These are phyloP conservation scores for Termitomyces sp. DNA, from an alignment of 768 basidiomycete species.

Conservation along the genomic window DNA sequence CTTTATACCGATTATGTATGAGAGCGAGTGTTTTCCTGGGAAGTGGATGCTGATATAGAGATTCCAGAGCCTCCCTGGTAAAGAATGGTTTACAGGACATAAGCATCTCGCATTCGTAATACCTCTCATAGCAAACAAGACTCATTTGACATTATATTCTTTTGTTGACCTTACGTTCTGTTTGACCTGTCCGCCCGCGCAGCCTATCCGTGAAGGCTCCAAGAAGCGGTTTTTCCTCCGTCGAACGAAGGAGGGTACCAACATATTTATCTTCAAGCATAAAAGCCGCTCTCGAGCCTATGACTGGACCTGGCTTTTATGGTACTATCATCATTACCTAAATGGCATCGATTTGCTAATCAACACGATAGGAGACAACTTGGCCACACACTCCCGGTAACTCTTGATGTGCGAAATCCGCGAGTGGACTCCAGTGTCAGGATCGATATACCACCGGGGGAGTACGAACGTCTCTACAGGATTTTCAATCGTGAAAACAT, in stretches of 20 bases:
- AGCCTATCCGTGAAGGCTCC: slow-evolving; percentile 32
- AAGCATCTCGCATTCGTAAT: slow-evolving; percentile 80
- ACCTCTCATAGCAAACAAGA: slow-evolving; percentile 60
- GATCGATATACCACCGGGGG: slow-evolving; percentile 60
- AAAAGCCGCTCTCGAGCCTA: slow-evolving; percentile 74
- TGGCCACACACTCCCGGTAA: slow-evolving; percentile 66
- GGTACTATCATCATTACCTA: slow-evolving; percentile 36
- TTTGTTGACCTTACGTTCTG: slow-evolving; percentile 84
- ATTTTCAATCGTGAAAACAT: slow-evolving; percentile 63
- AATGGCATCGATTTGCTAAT: slow-evolving; percentile 2
- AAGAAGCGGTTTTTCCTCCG: slow-evolving; percentile 49
- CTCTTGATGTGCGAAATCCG: slow-evolving; percentile 71
- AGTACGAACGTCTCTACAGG: slow-evolving; percentile 37
- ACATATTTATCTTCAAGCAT: slow-evolving; percentile 83
- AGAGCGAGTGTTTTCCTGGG: neutral
- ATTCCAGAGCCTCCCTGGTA: slow-evolving; percentile 56
- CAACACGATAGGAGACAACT: slow-evolving; percentile 54
- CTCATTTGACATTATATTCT: slow-evolving; percentile 82
- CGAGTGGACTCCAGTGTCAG: slow-evolving; percentile 61
- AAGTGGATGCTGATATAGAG: slow-evolving; percentile 11
- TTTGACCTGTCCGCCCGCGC: slow-evolving; percentile 60
- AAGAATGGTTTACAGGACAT: slow-evolving; percentile 64
- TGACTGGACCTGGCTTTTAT: slow-evolving; percentile 91
- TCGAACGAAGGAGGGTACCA: slow-evolving; percentile 60
- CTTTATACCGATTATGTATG: slow-evolving; percentile 83